phyloP scores from a whole-genome alignment of 2,329 filamentous ascomycete genomes.

The Sclerotinia glacialis region DNA sequence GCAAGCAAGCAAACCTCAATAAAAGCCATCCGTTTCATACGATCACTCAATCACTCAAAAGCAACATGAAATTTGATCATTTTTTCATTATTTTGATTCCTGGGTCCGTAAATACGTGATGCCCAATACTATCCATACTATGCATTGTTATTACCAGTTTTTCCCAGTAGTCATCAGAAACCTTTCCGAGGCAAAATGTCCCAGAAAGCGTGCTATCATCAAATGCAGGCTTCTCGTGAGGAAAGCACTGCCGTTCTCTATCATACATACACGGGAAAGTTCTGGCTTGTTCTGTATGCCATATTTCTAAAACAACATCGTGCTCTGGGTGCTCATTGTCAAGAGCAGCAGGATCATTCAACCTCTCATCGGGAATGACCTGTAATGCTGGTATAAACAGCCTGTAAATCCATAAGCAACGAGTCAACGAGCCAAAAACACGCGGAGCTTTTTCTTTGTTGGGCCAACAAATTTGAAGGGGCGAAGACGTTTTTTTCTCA shows the following conservation, averaged over 20 bases:
- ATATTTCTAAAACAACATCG: slow-evolving; percentile 13
- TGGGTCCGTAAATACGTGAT: slow-evolving; percentile 22
- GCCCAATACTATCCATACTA: slow-evolving; percentile 18
- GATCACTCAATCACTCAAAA: background rate
- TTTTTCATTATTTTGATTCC: slow-evolving; percentile 14
- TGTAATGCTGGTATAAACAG: slow-evolving; percentile 13
- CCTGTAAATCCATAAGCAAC: slow-evolving; percentile 18
- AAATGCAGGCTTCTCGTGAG: slow-evolving; percentile 3
- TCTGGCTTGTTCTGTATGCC: slow-evolving; percentile 9
- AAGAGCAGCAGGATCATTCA: slow-evolving; percentile 8
- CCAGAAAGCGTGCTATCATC: slow-evolving; percentile 5
- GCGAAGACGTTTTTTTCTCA: slow-evolving; percentile 15
- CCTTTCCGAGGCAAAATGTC: background rate
- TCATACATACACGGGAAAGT: slow-evolving; percentile 8
- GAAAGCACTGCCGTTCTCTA: slow-evolving; percentile 3
- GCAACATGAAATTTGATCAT: background rate
- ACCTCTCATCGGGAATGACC: slow-evolving; percentile 10
- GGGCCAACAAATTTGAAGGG: background rate
- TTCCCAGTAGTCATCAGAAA: slow-evolving; percentile 11
- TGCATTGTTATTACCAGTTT: slow-evolving; percentile 14
- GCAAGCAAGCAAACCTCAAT: background rate
- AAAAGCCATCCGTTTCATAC: background rate
- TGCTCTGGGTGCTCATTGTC: slow-evolving; percentile 8
- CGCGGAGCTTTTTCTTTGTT: background rate
- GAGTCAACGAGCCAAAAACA: slow-evolving; percentile 15